phyloP scores from a whole-genome alignment of 2,329 filamentous ascomycete genomes.

The Bipolaris zeicola region DNA sequence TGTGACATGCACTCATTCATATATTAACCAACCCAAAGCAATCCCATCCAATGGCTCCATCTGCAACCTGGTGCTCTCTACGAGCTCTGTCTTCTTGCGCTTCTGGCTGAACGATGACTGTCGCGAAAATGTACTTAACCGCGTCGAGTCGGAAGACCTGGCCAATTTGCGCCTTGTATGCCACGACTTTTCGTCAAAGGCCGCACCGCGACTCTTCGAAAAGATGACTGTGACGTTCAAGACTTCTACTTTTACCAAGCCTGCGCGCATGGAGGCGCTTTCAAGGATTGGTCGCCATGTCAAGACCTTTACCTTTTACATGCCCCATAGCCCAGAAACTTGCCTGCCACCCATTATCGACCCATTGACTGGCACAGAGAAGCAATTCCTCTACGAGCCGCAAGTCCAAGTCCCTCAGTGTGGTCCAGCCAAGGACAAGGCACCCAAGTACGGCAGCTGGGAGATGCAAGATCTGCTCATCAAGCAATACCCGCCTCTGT shows the following conservation, averaged over 20 bases:
- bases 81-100: conserved; percentile 55
- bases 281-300: conserved; percentile 79
- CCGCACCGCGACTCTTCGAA: conserved; percentile 72
- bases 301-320: conserved; percentile 75
- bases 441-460: conserved; percentile 78
- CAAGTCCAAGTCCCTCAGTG: conserved; percentile 66
- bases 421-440: conserved; percentile 58
- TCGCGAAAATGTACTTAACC: conserved; percentile 52
- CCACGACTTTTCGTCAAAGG: conserved; percentile 71
- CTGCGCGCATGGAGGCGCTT: conserved; percentile 73
- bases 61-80: conserved; percentile 57
- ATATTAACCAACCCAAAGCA: conserved; percentile 43
- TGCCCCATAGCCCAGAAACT: conserved; percentile 77
- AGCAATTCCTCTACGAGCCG: conserved; percentile 81
- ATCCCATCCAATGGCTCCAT: conserved; percentile 54
- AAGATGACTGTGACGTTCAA: conserved; percentile 73
- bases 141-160: conserved; percentile 51
- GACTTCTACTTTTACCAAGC: conserved; percentile 75
- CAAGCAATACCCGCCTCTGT: conserved; percentile 85
- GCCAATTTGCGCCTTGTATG: conserved; percentile 66
- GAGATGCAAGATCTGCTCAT: conserved; percentile 82
- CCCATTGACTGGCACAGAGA: conserved; percentile 75
- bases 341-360: conserved; percentile 86
- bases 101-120: conserved; percentile 58
- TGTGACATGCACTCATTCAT: conserved; percentile 1